phyloP scores from a whole-genome alignment of 805 yeast species.

The Deakozyma indianensis region DNA sequence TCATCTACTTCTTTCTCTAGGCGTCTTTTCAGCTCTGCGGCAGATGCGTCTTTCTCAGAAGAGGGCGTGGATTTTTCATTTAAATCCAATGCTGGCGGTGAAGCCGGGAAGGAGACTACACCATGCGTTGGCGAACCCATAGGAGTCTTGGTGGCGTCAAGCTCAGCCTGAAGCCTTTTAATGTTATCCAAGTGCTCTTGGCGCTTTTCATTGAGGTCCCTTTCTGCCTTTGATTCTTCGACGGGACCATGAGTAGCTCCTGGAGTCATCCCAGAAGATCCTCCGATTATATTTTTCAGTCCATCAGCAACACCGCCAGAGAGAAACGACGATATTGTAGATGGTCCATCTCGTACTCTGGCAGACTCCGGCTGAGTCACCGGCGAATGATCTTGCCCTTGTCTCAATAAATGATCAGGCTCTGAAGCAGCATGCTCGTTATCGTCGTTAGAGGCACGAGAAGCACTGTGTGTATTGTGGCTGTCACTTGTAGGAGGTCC shows the following conservation, averaged over 20 bases:
- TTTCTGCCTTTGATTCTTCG: background rate
- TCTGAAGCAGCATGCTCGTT: background rate
- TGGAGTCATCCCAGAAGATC: background rate
- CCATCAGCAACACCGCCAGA: background rate
- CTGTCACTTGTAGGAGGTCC: background rate
- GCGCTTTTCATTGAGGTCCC: background rate
- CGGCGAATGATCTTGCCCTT: background rate
- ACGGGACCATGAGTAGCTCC: background rate
- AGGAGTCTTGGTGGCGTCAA: constrained; percentile 6
- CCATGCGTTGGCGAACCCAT: background rate
- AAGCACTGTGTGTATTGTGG: background rate
- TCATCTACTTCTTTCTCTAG: background rate
- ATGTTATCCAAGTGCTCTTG: background rate
- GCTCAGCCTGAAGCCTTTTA: constrained; percentile 5
- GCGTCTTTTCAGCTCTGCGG: background rate
- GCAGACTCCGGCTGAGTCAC: background rate
- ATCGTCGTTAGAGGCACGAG: background rate
- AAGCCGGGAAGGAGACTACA: background rate
- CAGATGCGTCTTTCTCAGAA: background rate
- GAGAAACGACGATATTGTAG: background rate
- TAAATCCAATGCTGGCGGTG: background rate
- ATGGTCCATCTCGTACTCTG: background rate
- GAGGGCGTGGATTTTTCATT: background rate
- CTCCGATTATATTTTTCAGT: background rate
- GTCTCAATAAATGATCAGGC: background rate